Evolutionary conservation across 257 asterid genomes (phyloP), one percentile per base, ranked within the genome.

Genomic region (Solanum rostratum): DNA sequence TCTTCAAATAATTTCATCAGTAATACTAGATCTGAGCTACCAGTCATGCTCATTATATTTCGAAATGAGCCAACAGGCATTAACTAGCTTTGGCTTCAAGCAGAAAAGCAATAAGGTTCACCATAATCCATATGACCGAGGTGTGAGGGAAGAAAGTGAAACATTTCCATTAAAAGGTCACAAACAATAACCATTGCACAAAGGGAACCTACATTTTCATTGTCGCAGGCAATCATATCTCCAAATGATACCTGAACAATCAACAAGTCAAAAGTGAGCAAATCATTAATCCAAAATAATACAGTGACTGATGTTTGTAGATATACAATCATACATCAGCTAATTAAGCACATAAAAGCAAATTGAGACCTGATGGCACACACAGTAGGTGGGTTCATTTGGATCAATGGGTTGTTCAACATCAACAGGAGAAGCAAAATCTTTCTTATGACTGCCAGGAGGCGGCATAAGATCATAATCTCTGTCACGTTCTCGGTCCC

Each of bases 171-270:
- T 11, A 29, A 78, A 63, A 27, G 43, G 18, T 50, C 43, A 50
- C 27, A 65, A 24, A 65, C 57, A 55, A 49, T 52, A 80, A 57
- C 83, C 46, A 82, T 76, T 30, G 37, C 63, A 84, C 70, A 22
- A 50, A 33, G 71, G 86, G 76, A 81, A 79, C 62, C 88, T 89
- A 95, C 98, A 49, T 91, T 93, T 87, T 97, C 99, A 89, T 97
- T 97, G 95, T 97, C 99, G 52, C 99, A 97, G 66, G 99, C 98
- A 90, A 97, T 97, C 99, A 97, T 97, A 90, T 97, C 98, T 79
- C 99, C 98, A 80, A 94, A 97, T 60, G 98, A 97, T 10, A 95
- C 97, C 98, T 94, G 98, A 74, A 86, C 59, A 65, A 87, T 81
- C 78, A 66, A 84, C 86, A 85, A 24, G 50, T 54, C 78, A 86